These are phyloP conservation scores for Aspergillus novoparasiticus DNA, from an alignment of 2,329 filamentous ascomycete species.

Conservation along the genomic window DNA sequence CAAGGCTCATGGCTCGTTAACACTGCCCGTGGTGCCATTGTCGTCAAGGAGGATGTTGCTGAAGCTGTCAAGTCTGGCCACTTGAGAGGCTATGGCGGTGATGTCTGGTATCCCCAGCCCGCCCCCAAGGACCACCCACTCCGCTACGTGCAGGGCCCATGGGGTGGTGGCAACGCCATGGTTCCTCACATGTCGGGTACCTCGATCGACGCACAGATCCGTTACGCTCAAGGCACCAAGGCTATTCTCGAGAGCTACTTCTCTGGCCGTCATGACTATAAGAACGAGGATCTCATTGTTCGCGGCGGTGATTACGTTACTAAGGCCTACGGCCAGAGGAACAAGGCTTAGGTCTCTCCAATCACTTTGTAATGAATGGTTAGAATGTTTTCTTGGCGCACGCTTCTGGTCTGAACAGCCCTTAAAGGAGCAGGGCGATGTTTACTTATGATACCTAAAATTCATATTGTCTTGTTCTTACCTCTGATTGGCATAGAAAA, in stretches of 20 bases:
- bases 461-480: slow-evolving; percentile 10
- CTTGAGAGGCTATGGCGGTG: slow-evolving; percentile 53
- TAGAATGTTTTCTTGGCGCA: slow-evolving; percentile 15
- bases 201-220: slow-evolving; percentile 94
- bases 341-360: slow-evolving; percentile 25
- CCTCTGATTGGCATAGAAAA: not conserved
- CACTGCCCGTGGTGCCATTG: slow-evolving; percentile 97
- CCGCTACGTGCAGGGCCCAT: slow-evolving; percentile 89
- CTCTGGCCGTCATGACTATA: slow-evolving; percentile 83
- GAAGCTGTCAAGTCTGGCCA: slow-evolving; percentile 89
- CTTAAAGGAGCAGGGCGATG: slow-evolving; percentile 2
- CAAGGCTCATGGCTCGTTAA: slow-evolving; percentile 93
- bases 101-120: slow-evolving; percentile 91
- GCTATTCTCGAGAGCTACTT: slow-evolving; percentile 90
- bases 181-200: slow-evolving; percentile 99
- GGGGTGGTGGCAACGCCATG: slow-evolving; percentile 97
- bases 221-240: slow-evolving; percentile 87
- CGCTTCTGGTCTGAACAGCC: slow-evolving; percentile 11
- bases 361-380: slow-evolving; percentile 16
- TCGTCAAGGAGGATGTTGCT: slow-evolving; percentile 98
- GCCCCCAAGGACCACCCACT: slow-evolving; percentile 91
- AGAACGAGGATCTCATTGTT: slow-evolving; percentile 87
- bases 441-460: slow-evolving; percentile 26
- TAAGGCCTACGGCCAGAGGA: slow-evolving; percentile 82
- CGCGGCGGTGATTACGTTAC: slow-evolving; percentile 90